These are phyloP conservation scores for Aureobasidium sp. DNA, from an alignment of 2,329 filamentous ascomycete species.

Conservation along the genomic window DNA sequence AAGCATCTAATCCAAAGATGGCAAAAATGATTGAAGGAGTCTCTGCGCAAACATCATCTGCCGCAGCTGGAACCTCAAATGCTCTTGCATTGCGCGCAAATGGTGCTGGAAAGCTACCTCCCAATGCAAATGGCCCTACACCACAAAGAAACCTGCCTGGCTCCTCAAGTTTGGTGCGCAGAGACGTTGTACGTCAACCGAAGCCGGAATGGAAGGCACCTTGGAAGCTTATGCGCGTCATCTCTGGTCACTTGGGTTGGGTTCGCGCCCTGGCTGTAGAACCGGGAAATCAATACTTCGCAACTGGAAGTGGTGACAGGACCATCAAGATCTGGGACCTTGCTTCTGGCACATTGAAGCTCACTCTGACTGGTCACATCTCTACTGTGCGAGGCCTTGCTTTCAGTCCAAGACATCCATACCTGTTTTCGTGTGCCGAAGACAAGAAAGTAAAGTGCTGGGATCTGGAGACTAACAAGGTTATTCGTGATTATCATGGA, in stretches of 20 bases:
- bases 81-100: conserved; percentile 50
- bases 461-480: conserved; percentile 99
- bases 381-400: conserved; percentile 88
- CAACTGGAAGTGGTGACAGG: conserved; percentile 85
- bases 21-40: conserved; percentile 63
- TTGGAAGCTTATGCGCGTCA: conserved; percentile 97
- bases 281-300: conserved; percentile 96
- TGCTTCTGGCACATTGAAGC: conserved; percentile 71
- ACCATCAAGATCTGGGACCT: conserved; percentile 99
- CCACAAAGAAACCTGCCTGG: conserved; percentile 41
- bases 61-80: conserved; percentile 43
- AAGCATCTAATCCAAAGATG: conserved; percentile 49
- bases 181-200: conserved; percentile 58
- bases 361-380: conserved; percentile 91
- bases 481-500: conserved; percentile 93
- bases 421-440: conserved; percentile 94
- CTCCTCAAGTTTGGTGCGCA: conserved; percentile 53
- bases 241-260: conserved; percentile 94
- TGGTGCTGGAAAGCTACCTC: conserved; percentile 38
- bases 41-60: conserved; percentile 40
- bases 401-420: conserved; percentile 87
- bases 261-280: conserved; percentile 84
- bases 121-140: conserved; percentile 51
- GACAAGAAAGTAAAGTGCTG: conserved; percentile 99
- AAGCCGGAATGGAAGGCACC: conserved; percentile 95